A percentile compares a stretch with the other conserved stretches of the same genome.
Evolutionary conservation across 2,329 filamentous ascomycete genomes (phyloP).

Genomic region (Didymella arachidicola): DNA sequence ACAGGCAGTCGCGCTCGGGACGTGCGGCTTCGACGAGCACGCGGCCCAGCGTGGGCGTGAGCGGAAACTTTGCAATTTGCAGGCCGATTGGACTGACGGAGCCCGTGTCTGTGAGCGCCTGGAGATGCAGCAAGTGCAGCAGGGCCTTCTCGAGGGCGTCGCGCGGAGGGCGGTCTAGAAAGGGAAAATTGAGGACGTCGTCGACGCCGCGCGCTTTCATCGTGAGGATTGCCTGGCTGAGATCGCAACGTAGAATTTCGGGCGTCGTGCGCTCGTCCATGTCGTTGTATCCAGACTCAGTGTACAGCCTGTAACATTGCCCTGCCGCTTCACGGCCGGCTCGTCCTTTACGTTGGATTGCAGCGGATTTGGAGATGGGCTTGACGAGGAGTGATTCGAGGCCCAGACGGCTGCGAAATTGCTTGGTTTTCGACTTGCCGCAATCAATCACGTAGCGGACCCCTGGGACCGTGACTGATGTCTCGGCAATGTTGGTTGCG

Average conservation of each 20-base stretch:
- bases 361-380: conserved; percentile 90
- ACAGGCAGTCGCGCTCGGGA: conserved; percentile 74
- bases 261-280: conserved; percentile 79
- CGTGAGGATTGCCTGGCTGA: conserved; percentile 83
- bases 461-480: conserved; percentile 92
- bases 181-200: conserved; percentile 81
- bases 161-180: conserved; percentile 80
- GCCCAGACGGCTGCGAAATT: conserved; percentile 82
- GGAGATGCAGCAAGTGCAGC: conserved; percentile 78
- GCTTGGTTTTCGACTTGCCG: conserved; percentile 93
- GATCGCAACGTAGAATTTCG: conserved; percentile 89
- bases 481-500: conserved; percentile 98
- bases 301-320: conserved; percentile 90
- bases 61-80: conserved; percentile 82
- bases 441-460: conserved; percentile 91
- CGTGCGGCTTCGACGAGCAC: conserved; percentile 82
- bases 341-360: conserved; percentile 88
- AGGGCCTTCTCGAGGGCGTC: conserved; percentile 84
- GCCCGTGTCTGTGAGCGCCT: conserved; percentile 75
- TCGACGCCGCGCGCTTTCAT: conserved; percentile 92
- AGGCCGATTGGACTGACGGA: conserved; percentile 76
- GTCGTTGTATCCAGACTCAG: conserved; percentile 74
- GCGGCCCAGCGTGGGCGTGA: conserved; percentile 80
- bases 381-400: conserved; percentile 91
- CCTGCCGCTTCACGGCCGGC: conserved; percentile 91